phyloP scores from a whole-genome alignment of 495 filamentous ascomycete genomes.

The Trichoderma orchidacearum region DNA sequence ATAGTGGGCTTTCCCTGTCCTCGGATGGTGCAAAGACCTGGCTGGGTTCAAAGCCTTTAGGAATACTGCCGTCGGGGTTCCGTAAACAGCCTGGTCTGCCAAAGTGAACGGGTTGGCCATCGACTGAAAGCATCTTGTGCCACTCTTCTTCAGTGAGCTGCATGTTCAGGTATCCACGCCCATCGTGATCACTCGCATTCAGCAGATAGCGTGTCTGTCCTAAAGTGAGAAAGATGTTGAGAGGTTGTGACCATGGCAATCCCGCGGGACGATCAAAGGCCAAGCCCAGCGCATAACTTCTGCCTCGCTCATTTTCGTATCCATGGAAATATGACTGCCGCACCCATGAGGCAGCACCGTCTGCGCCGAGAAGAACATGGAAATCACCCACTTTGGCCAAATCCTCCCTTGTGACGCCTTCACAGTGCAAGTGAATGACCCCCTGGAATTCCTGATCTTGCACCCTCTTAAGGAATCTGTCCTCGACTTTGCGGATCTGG shows the following conservation, averaged over 20 bases:
- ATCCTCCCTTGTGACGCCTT: conserved; percentile 17
- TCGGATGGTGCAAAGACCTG: conserved; percentile 20
- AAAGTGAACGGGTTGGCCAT: conserved; percentile 21
- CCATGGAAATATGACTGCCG: conserved; percentile 18
- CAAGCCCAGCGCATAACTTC: conserved; percentile 21
- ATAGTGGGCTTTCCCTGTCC: conserved; percentile 14
- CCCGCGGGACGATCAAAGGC: conserved; percentile 21
- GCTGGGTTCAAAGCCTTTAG: conserved; percentile 14
- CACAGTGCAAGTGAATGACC: conserved; percentile 18
- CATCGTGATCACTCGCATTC: conserved; percentile 23
- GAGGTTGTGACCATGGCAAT: conserved; percentile 22
- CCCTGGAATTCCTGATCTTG: conserved; percentile 18
- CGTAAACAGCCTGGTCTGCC: conserved; percentile 18
- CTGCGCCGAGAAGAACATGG: conserved; percentile 21
- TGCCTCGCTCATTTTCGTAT: conserved; percentile 24
- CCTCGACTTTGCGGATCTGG: conserved; percentile 26
- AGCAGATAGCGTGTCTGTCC: conserved; percentile 24
- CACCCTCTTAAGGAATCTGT: conserved; percentile 19
- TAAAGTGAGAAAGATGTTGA: conserved; percentile 25
- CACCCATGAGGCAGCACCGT: conserved; percentile 23
- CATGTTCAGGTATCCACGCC: conserved; percentile 24
- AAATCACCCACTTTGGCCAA: conserved; percentile 22
- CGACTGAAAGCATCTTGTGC: conserved; percentile 20
- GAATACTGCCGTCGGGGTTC: conserved; percentile 14
- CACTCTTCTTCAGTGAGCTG: conserved; percentile 25